Conservation (phyloP, 1,284 basidiomycete species). For the Heterobasidion occidentale region DNA sequence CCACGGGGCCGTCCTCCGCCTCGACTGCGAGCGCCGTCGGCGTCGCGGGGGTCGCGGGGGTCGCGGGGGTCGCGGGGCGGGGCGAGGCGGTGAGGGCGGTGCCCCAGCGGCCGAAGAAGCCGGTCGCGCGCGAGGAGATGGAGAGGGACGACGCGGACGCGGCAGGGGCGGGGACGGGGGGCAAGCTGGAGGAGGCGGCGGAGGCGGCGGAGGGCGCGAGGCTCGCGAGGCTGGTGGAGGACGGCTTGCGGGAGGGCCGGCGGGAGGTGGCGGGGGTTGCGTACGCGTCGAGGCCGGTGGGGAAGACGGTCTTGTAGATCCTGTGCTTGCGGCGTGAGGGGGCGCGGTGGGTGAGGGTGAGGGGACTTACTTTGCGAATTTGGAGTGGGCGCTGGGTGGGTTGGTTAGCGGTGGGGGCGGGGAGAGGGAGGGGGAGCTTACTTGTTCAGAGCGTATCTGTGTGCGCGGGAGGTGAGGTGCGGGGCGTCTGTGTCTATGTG, state of each 20-base stretch:
- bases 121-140: slow-evolving; percentile 12
- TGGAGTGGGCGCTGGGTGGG: slow-evolving; percentile 53
- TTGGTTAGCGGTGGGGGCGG: slow-evolving; percentile 5
- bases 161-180: slow-evolving; percentile 14
- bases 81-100: slow-evolving; percentile 14
- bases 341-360: no score
- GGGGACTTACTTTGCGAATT: slow-evolving; percentile 57
- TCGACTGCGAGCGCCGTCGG: slow-evolving; percentile 4
- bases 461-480: background rate
- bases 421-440: slow-evolving; percentile 16
- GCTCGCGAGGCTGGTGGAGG: slow-evolving; percentile 18
- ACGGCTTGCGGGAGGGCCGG: slow-evolving; percentile 31
- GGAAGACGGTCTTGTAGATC: slow-evolving; percentile 66
- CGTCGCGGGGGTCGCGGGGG: slow-evolving; percentile 12
- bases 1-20: slow-evolving; percentile 43
- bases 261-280: slow-evolving; percentile 40
- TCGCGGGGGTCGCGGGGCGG: slow-evolving; percentile 11
- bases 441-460: slow-evolving; percentile 56
- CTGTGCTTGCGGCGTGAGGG: no score
- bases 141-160: slow-evolving; percentile 16
- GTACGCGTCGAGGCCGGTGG: slow-evolving; percentile 50
- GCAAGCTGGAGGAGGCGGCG: slow-evolving; percentile 14
- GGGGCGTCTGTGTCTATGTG: no score
- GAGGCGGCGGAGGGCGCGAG: background rate
- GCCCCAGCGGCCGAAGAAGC: slow-evolving; percentile 33